phyloP scores from a whole-genome alignment of 1,284 basidiomycete species.

The Moesziomyces aphidis region DNA sequence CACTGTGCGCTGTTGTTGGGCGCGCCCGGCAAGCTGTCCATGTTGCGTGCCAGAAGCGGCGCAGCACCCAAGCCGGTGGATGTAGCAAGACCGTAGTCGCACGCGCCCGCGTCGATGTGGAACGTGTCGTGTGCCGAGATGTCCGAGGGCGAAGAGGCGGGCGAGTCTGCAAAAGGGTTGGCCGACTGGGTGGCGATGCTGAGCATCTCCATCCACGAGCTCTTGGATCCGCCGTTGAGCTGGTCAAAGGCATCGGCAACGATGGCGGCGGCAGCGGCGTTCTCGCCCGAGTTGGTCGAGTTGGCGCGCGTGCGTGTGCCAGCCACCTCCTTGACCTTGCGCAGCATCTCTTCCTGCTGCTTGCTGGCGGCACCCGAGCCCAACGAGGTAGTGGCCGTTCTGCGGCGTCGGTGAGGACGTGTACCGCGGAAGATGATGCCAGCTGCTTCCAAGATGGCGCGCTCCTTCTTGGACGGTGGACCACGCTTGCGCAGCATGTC shows the following conservation, averaged over 20 bases:
- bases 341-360: slow-evolving; percentile 37
- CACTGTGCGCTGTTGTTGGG: slow-evolving; percentile 12
- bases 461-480: slow-evolving; percentile 49
- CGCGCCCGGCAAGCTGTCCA: neutral
- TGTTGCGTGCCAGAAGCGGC: neutral
- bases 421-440: slow-evolving; percentile 51
- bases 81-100: slow-evolving; percentile 21
- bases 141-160: slow-evolving; percentile 32
- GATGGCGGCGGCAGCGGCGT: neutral
- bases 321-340: slow-evolving; percentile 33
- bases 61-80: neutral
- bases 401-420: slow-evolving; percentile 38
- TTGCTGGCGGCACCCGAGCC: slow-evolving; percentile 38
- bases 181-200: slow-evolving; percentile 29
- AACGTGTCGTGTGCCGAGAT: slow-evolving; percentile 30
- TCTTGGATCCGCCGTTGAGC: slow-evolving; percentile 16
- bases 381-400: slow-evolving; percentile 41
- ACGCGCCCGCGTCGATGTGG: slow-evolving; percentile 39
- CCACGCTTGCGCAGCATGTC: slow-evolving; percentile 54
- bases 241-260: slow-evolving; percentile 1
- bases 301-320: slow-evolving; percentile 29
- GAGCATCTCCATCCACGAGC: slow-evolving; percentile 49
- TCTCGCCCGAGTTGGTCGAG: slow-evolving; percentile 32
- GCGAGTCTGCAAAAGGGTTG: slow-evolving; percentile 42
- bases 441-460: slow-evolving; percentile 44